A percentile compares a stretch with the other conserved stretches of the same genome.
These are phyloP conservation scores for Vitis rupestris DNA, from an alignment of 164 flowering plant genomes.

Conservation along the genomic window DNA sequence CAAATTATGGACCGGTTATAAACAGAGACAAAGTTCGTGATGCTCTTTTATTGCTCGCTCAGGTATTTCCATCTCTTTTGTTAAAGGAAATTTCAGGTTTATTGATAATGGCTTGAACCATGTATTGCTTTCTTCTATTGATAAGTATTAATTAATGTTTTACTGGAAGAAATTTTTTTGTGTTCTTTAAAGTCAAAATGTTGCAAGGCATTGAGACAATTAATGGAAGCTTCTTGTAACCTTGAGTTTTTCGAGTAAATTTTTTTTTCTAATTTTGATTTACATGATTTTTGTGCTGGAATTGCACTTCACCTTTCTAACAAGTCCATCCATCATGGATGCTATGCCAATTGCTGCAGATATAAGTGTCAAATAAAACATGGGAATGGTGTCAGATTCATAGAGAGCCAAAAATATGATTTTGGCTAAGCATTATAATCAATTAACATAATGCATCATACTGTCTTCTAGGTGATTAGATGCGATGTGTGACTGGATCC, in stretches of 20 bases:
- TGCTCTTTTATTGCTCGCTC: conserved; percentile 69
- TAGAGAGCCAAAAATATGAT: no score
- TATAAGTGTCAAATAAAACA: background rate
- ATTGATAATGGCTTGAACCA: no score
- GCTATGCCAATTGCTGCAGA: background rate
- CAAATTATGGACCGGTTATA: conserved; percentile 24
- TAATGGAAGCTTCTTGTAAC: background rate
- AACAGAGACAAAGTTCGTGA: conserved; percentile 63
- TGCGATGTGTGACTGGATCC: no score
- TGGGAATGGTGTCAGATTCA: background rate
- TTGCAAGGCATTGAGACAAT: background rate
- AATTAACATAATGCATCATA: no score
- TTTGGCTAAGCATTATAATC: no score
- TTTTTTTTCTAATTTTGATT: background rate
- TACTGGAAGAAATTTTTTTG: background rate
- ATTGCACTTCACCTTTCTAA: background rate
- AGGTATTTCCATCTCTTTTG: conserved; percentile 40
- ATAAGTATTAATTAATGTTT: background rate
- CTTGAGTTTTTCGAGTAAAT: background rate
- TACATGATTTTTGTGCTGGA: background rate
- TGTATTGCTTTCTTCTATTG: background rate
- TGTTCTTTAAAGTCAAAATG: background rate
- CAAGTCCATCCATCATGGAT: background rate
- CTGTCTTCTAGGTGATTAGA: no score
- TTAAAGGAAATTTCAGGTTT: background rate